Evolutionary conservation across 2,329 filamentous ascomycete genomes (phyloP), one percentile per base, ranked within the genome.

Genomic region (Zasmidium angulare): DNA sequence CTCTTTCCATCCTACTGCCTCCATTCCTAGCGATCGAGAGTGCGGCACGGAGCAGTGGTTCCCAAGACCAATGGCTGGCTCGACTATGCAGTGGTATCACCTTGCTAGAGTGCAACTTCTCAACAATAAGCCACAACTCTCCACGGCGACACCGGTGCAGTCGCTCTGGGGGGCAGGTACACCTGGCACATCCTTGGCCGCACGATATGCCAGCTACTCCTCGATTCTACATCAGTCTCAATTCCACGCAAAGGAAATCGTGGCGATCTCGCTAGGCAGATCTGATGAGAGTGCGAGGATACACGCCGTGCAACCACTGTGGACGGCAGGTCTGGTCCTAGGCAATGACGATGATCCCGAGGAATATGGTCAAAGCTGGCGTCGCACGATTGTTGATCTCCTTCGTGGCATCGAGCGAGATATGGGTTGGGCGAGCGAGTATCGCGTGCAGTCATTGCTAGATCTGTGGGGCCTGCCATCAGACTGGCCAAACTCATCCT

Each of bases 51-150:
- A 87, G 67, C 79, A 86, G 12, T 89, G 86, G 85, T 87, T 86
- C 70, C 81, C 81, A 54, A 77, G 84, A 0, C 80, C 85, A 0
- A 82, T 88, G 78, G 89, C 85, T 71, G 85, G 83, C 0, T 85
- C 85, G 1, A 84, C 85, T 1, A 88, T 88, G 80, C 85, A 87
- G 66, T 81, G 81, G 60, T 88, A 86, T 63, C 83, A 88, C 66
- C 87, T 88, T 76, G 84, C 84, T 0, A 80, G 83, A 47, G 84
- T 88, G 11, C 78, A 87, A 3, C 70, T 89, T 0, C 77, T 86
- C 12, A 79, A 86, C 63, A 87, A 88, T 66, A 81, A 83, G 59
- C 84, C 83, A 0, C 78, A 81, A 17, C 81, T 87, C 58, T 82
- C 80, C 0, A 81, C 83, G 19, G 66, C 66, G 7, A 60, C 50